Conservation (phyloP, 1,139 yeast species). For the Nakaseomyces nivariensis region DNA sequence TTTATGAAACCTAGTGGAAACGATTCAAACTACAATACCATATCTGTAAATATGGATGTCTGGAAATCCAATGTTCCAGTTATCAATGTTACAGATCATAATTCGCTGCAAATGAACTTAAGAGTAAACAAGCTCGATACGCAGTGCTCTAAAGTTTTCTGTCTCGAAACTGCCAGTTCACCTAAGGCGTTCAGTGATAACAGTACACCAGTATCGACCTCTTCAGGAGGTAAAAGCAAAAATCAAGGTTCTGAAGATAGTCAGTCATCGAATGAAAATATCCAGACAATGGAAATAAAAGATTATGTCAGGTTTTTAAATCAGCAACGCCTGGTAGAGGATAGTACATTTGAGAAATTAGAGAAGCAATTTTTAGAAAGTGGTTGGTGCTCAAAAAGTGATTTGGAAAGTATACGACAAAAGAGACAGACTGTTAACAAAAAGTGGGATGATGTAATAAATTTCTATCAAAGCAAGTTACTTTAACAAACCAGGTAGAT, state of each 20-base stretch:
- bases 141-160: background rate
- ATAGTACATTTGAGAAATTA: conserved; percentile 2
- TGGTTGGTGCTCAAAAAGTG: conserved; percentile 4
- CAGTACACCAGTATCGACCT: background rate
- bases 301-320: conserved; percentile 2
- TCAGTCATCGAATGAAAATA: background rate
- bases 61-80: background rate
- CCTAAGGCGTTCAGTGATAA: background rate
- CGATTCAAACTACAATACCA: background rate
- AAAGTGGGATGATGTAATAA: conserved; percentile 5
- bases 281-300: background rate
- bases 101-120: background rate
- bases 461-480: conserved; percentile 3
- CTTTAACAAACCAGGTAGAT: background rate
- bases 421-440: conserved; percentile 4
- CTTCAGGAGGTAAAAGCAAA: background rate
- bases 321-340: conserved; percentile 3
- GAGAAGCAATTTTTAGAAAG: conserved; percentile 3
- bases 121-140: background rate
- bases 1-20: background rate
- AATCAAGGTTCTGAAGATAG: background rate
- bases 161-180: background rate
- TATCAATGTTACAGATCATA: conserved; percentile 1
- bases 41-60: background rate
- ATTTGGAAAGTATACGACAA: conserved; percentile 1